These are phyloP conservation scores for Marchantia polymorpha DNA, from an alignment of 225 moss, liverwort and hornwort genomes.

Conservation along the genomic window DNA sequence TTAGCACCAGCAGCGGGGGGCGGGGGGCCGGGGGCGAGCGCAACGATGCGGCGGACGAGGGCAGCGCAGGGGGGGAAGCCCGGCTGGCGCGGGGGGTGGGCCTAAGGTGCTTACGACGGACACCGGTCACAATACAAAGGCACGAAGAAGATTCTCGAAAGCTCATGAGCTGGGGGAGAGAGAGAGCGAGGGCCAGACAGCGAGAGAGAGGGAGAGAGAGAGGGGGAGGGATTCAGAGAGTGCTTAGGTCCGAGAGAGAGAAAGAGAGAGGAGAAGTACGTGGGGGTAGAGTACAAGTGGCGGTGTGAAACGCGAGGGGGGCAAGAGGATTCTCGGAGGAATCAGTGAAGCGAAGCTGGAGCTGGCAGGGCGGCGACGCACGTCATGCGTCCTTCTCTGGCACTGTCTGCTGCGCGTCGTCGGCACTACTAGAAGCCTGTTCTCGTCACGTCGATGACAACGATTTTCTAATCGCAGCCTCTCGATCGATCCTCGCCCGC, in stretches of 20 bases:
- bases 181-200: too few species aligned
- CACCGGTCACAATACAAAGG: background rate
- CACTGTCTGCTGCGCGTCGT: background rate
- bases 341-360: background rate
- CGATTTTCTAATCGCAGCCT: background rate
- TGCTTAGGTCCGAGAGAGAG: too few species aligned
- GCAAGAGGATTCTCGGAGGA: conserved; percentile 2
- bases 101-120: background rate
- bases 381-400: background rate
- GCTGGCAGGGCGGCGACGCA: background rate
- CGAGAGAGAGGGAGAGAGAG: background rate
- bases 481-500: background rate
- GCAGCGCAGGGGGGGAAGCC: too few species aligned
- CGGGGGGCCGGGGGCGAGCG: too few species aligned
- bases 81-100: background rate
- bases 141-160: conserved; percentile 10
- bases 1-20: too few species aligned
- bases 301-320: background rate
- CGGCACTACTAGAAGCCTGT: conserved; percentile 6
- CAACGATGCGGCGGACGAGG: too few species aligned
- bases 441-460: conserved; percentile 9
- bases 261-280: too few species aligned
- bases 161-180: background rate
- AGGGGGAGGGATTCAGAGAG: background rate
- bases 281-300: background rate